Base-by-base conservation (phyloP, 2,329 filamentous ascomycete species). In the Colletotrichum ledebouriae region DNA sequence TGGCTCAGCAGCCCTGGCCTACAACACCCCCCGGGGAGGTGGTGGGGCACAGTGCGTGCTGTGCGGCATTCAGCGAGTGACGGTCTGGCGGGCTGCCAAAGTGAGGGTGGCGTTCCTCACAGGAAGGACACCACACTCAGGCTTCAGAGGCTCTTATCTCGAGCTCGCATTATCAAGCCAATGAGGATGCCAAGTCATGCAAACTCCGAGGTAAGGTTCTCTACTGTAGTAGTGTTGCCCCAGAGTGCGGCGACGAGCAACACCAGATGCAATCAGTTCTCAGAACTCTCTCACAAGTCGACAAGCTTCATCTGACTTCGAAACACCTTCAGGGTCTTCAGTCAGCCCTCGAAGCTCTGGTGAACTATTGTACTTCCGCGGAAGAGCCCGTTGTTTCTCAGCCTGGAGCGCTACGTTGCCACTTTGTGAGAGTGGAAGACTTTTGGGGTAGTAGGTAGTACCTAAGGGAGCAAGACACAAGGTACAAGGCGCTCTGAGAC, bases 101-200 rank as follows among this genome's bases (percentile, higher is more conserved):
- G 46, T 50, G 39, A 29, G 56, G 34, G 47, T 69, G 63, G 67
- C 63, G 50, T 58, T 17, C 49, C 17, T 22, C 37, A 7, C 29
- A 49, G 41, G 34, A 65, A 59, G 37, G 61, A 65, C 47, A 57
- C 61, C 15, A 29, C 55, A 60, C 61, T 44, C 46, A 52, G 44
- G 15, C 39, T 25, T 25, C 22, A 39, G n/a, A 7, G 20, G 46
- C 29, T 57, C 57, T 67, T 62, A 67, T 67, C 67, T 67, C 44
- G 17, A 25, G 33, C 17, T 17, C 17, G 17, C 20, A 6, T 13
- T n/a, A 52, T 42, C 53, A 20, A 52, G 17, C 64, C 64, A 67
- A 64, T 67, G n/a, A 46, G 13, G 12, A 25, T 7, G n/a, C 12
- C 17, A 34, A 29, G 10, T 41, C 22, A 47, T 63, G 58, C 41